phyloP scores from a whole-genome alignment of 352 stramenopile species.

The Pythium pyrilobum region DNA sequence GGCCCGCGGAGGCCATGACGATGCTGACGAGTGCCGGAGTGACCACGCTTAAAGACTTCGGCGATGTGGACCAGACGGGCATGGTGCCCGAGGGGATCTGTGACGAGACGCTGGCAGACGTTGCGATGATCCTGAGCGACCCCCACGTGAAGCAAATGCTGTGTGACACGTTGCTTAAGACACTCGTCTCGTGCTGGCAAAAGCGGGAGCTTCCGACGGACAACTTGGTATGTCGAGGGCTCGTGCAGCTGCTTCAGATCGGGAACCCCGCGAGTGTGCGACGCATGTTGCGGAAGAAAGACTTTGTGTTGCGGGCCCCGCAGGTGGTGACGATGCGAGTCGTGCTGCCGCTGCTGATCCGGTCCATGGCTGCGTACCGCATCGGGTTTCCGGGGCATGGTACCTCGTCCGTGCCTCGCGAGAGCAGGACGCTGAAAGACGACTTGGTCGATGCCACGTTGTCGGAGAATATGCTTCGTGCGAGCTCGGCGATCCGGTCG shows the following conservation, averaged over 20 bases:
- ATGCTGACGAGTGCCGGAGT: conserved; percentile 71
- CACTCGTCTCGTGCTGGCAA: conserved; percentile 52
- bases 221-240: conserved; percentile 62
- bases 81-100: conserved; percentile 83
- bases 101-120: conserved; percentile 68
- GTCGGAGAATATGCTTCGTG: conserved; percentile 69
- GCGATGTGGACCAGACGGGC: conserved; percentile 66
- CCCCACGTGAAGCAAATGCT: conserved; percentile 76
- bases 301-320: conserved; percentile 72
- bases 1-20: conserved; percentile 49
- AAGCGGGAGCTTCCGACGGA: conserved; percentile 74
- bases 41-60: conserved; percentile 60
- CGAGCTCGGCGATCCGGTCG: conserved; percentile 65
- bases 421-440: conserved; percentile 37
- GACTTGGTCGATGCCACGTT: conserved; percentile 38
- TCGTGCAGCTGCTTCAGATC: conserved; percentile 84
- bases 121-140: conserved; percentile 71
- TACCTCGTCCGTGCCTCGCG: conserved; percentile 10
- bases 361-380: conserved; percentile 47
- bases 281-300: conserved; percentile 80
- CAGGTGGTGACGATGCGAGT: conserved; percentile 82
- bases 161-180: conserved; percentile 69
- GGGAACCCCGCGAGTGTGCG: conserved; percentile 73
- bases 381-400: conserved; percentile 13
- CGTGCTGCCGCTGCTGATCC: conserved; percentile 60